Base-by-base conservation (phyloP, 176 grass and related monocot genomes). In the Dendrocalamus sinicus region DNA sequence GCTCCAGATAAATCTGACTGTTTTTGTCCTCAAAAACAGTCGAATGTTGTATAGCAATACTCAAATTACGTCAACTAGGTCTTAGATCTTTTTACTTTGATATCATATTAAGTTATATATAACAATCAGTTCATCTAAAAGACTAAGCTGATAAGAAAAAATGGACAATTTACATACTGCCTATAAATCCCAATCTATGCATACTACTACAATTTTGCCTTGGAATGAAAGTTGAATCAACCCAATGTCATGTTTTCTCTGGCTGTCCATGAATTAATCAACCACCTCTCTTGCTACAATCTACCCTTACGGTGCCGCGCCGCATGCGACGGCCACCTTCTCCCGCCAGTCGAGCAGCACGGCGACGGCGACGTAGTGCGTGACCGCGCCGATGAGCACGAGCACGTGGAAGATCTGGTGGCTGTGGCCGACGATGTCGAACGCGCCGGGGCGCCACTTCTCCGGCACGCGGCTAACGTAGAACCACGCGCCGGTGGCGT, bases 401-500 rank as follows among this genome's bases (percentile, higher is more conserved):
- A 99, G 75, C 40, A 88, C 82, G n/a, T 99, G 97, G 84, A 99
- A 99, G 78, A 99, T 94, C 90, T 99, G 97, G 72, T 99, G 97
- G 82, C 97, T 99, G 68, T 99, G 96, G 0, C 96, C 94, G 0
- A 91, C 89, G 37, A 99, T 59, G 70, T 99, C 96, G 70, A 96
- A 96, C 9, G 75, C 61, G 32, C 96, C 96, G 0, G 96, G 96
- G 7, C 87, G 81, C 93, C 93, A 99, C 81, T 89, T 80, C 92
- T 99, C 96, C 4, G 94, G 96, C 19, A 96, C 93, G 79, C 96
- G 91, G 79, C 83, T 92, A 70, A 92, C 96, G 79, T 96, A 99
- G 84, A 99, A 86, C 44, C 86, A 86, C 0, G 90, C 92, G 12
- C 96, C 96, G 7, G 63, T 67, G 12, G 85, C 84, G 81, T 99